Conservation (phyloP, 2,329 filamentous ascomycete species). For the Fusarium sp. region DNA sequence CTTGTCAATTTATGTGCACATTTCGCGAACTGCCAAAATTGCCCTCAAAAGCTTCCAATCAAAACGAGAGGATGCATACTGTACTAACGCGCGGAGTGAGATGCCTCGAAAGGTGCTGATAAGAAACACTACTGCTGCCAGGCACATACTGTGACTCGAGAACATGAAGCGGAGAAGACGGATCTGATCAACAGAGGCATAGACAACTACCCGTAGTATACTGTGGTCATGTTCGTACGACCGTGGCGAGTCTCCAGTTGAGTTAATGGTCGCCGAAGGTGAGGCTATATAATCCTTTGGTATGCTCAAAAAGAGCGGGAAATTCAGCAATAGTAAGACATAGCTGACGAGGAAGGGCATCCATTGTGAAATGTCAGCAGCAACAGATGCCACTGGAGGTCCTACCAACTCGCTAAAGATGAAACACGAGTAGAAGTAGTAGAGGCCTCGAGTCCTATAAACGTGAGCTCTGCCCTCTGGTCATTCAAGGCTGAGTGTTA, state of each 20-base stretch:
- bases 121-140: no score
- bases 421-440: not conserved
- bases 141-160: not conserved
- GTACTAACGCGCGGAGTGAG: not conserved
- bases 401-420: no score
- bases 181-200: not conserved
- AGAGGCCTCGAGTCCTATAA: not conserved
- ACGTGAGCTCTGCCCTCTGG: not conserved
- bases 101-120: not conserved
- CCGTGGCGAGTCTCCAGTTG: rapidly evolving
- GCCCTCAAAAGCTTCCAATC: not conserved
- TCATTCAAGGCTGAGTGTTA: rapidly evolving
- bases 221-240: rapidly evolving
- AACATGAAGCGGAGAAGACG: not conserved
- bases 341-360: not conserved
- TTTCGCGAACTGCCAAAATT: not conserved
- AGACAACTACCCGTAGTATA: no score
- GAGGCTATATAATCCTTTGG: no score
- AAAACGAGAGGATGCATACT: not conserved
- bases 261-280: rapidly evolving
- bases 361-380: not conserved
- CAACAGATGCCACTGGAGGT: no score
- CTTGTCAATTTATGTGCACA: not conserved
- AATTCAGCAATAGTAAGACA: not conserved
- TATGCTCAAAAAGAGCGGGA: not conserved